Base-by-base conservation (phyloP, 371 early-diverging fungal genomes). In the Furculomyces boomerangus region DNA sequence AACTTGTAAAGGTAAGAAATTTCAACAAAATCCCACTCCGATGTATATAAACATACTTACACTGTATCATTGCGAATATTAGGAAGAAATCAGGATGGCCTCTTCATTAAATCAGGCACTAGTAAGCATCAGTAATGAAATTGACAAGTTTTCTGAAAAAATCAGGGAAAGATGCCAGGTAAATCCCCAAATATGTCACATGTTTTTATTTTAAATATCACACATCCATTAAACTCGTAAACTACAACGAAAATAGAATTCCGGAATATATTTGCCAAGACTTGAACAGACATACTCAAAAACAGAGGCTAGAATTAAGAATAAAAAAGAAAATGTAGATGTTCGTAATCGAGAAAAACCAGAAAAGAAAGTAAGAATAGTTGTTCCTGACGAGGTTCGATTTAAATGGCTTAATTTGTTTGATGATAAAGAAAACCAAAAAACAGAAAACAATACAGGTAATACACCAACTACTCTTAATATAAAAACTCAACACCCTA, bases 51-150 rank as follows among this genome's bases (percentile, higher is more conserved):
- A 39, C n/a, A 39, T 39, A 39, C 10, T 14, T 39, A 39, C n/a
- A 39, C n/a, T 39, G 10, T 39, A 14, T 39, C 39, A n/a, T 39
- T 14, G 14, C n/a, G 39, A 39, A 14, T 14, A 39, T 14, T 14
- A 59, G 50, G 68, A 68, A 53, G 68, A 68, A 56, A 69, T 68
- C 28, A 63, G 68, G 13, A 67, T 68, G 60, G 68, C 68, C n/a
- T 68, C 68, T 46, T 54, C 58, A 22, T 59, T 68, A 2, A 69
- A 59, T 35, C 65, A 69, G 62, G 68, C 68, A 26, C 61, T 68
- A 3, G 60, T 59, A 20, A 50, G 66, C 14, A 63, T 68, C 5
- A 62, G 57, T n/a, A 27, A 32, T 10, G 68, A 68, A 53, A 53
- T 63, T 18, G 60, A 57, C 24, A 47, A 39, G 5, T 53, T 53